Evolutionary conservation across 352 stramenopile species (phyloP).

Genomic region (Globisporangium irregulare): DNA sequence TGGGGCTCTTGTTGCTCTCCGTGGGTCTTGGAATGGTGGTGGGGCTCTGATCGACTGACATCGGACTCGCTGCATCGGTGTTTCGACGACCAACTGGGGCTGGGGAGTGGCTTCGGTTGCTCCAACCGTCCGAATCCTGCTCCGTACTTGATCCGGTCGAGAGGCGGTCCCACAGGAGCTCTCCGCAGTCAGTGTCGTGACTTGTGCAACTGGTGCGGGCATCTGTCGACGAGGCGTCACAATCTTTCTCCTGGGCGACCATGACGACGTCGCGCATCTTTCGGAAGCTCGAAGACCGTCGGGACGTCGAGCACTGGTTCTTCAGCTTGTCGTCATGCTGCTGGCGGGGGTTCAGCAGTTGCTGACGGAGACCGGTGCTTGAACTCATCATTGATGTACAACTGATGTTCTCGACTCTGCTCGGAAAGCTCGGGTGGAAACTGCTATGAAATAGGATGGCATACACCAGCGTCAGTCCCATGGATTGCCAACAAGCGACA

Average conservation of each 20-base stretch:
- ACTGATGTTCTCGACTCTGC: background rate
- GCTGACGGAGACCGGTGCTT: slow-evolving; percentile 6
- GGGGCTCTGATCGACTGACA: background rate
- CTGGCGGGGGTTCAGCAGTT: background rate
- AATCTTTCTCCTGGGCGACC: slow-evolving; percentile 19
- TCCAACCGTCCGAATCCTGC: slow-evolving; percentile 24
- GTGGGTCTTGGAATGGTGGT: background rate
- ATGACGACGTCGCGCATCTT: slow-evolving; percentile 9
- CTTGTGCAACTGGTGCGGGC: slow-evolving; percentile 46
- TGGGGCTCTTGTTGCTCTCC: slow-evolving; percentile 13
- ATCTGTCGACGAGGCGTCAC: slow-evolving; percentile 27
- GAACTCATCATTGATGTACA: background rate
- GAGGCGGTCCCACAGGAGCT: slow-evolving; percentile 39
- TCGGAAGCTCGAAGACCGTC: slow-evolving; percentile 8
- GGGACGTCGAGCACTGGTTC: background rate
- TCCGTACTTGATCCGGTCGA: slow-evolving; percentile 35
- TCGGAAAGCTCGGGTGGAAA: background rate
- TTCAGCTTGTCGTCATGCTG: background rate
- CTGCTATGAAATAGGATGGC: background rate
- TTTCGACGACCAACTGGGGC: slow-evolving; percentile 6
- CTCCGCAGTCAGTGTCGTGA: slow-evolving; percentile 23
- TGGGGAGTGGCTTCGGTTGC: slow-evolving; percentile 18
- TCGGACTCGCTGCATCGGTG: background rate
- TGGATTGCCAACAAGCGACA: background rate
- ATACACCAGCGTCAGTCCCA: background rate